Base-by-base conservation (phyloP, 106 monocot genomes). In the Alisma plantagoaquatica region DNA sequence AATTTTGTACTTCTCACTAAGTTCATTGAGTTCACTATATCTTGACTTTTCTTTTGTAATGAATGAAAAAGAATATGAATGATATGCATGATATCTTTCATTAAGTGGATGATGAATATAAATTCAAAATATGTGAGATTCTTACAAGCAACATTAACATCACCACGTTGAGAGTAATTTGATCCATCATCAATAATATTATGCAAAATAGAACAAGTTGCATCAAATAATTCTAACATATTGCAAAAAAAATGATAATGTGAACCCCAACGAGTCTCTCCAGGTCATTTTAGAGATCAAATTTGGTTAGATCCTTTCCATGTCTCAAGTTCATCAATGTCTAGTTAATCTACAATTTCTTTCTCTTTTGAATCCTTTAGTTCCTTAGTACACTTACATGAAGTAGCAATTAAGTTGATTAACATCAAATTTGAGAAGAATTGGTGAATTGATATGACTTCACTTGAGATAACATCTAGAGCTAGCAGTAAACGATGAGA, bases 21-120 rank as follows among this genome's bases (percentile, higher is more conserved):
- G 9, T n/a, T 38, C 35, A 38, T 38, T 14, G 35, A 6, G 14
- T 38, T 38, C 35, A 38, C 6, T 7, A 38, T 14, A 38, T 38
- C 35, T 38, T 38, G 35, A 38, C 14, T 14, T 6, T 7, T 38
- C 6, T 38, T 38, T 38, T 38, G 35, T 14, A 38, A 38, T 38
- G 35, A 6, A 38, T 14, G 35, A 14, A 6, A 38, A 7, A 38
- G 14, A 7, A 38, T 14, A 38, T 38, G 9, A 23, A 10, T 53
- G 16, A 28, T 28, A 1, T 29, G 14, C 26, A 53, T 28, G 3
- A 30, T 29, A 4, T 53, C 28, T 2, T 53, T 53, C 52, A 53
- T 53, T 16, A 53, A 29, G 10, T 53, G 52, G 6, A 53, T 15
- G 16, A 29, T 53, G 17, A 53, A n/a, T n/a, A n/a, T n/a, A n/a